Conservation (phyloP, 345 rosid species). For the Syzygium aromaticum region DNA sequence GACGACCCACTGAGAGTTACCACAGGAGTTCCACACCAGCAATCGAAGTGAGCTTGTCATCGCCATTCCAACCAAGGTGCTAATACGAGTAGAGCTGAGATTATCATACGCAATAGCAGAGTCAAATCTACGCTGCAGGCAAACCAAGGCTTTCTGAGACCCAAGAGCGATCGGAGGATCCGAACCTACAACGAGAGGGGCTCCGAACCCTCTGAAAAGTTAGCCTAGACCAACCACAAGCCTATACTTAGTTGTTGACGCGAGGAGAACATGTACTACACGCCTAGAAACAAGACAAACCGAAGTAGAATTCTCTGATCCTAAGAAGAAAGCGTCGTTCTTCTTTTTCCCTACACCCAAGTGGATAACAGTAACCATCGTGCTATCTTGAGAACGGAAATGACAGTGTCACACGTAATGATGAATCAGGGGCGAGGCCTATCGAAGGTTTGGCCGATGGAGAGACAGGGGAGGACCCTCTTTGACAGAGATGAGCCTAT, state of each 20-base stretch:
- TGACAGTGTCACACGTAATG: neutral
- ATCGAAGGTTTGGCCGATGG: neutral
- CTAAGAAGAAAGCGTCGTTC: neutral
- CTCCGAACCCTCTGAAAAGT: neutral
- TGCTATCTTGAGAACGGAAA: neutral
- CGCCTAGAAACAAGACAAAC: neutral
- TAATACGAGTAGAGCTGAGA: neutral
- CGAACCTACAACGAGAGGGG: neutral
- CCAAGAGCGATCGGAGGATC: neutral
- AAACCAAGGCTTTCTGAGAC: neutral
- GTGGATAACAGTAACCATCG: neutral
- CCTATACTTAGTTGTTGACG: neutral
- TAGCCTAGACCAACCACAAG: neutral
- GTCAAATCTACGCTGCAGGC: neutral
- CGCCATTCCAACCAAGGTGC: fast-evolving
- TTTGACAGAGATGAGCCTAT: neutral
- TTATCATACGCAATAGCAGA: neutral
- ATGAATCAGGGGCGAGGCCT: neutral
- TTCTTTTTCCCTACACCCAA: neutral
- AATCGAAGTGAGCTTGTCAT: neutral
- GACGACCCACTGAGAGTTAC: neutral
- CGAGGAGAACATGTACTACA: neutral
- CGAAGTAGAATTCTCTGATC: neutral
- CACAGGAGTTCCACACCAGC: neutral
- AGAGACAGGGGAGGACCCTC: neutral